Base-by-base conservation (phyloP, 768 basidiomycete species). In the Russula vinacea region DNA sequence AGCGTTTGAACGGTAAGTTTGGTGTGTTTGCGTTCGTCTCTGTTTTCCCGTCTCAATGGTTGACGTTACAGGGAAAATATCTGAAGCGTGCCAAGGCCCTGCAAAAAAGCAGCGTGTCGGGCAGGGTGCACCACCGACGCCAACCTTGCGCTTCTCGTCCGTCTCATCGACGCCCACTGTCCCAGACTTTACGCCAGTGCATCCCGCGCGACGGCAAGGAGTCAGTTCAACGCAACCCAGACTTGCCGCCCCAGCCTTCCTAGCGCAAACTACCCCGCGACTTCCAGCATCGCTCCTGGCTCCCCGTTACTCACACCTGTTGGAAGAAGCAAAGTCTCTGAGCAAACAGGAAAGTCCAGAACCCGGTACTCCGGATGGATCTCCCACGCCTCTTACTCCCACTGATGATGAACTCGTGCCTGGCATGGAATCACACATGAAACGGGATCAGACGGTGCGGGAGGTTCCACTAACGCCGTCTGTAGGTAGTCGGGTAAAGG, bases 31-130 rank as follows among this genome's bases (percentile, higher is more conserved):
- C 6, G 50, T 26, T 24, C 61, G 24, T 32, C 29, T 35, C 8
- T 64, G 57, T 45, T 29, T 64, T 10, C 44, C 16, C 7, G 19
- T 45, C 44, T 47, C 37, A 37, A 50, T 14, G 24, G n/a, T 49
- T 29, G 32, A 35, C 33, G 60, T 55, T 29, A 2, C 63, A 89
- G 88, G 60, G 79, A 81, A 29, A 78, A 78, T 58, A 71, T 90
- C 51, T 80, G 42, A 76, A 78, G 54, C 79, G 88, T 22, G 78
- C 80, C 3, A 73, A 75, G 35, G 86, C 87, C 2, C 71, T 90
- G 49, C 80, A 81, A 73, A 80, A 78, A 87, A 86, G 64, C 87
- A 88, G 67, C 79, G 81, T 9, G 71, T 77, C 2, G 85, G 86
- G 6, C 76, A 80, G 26, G 76, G 82, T 50, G 86, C 86, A 1